These are phyloP conservation scores for Erigeron canadensis DNA, from an alignment of 129 eudicot genomes.

Conservation along the genomic window DNA sequence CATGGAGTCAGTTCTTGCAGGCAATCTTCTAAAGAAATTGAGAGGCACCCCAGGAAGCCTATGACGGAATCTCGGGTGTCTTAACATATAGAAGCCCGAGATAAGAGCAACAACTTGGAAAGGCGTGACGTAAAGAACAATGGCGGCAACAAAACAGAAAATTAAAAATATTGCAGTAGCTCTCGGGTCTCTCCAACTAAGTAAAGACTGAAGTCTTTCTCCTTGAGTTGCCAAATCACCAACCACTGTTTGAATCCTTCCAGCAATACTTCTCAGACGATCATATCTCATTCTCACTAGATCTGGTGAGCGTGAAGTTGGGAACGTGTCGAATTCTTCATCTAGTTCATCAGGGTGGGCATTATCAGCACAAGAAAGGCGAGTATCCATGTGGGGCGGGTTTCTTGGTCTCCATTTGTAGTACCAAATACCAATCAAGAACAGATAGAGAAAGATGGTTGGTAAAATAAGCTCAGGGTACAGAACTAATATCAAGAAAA, in stretches of 20 bases:
- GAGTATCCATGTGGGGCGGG: constrained; percentile 60
- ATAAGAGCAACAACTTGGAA: constrained; percentile 39
- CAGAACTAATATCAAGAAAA: constrained; percentile 45
- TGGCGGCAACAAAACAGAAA: constrained; percentile 42
- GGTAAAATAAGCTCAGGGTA: constrained; percentile 55
- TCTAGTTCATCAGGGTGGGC: constrained; percentile 60
- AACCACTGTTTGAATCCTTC: constrained; percentile 53
- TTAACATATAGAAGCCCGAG: constrained; percentile 38
- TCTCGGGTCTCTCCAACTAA: constrained; percentile 55
- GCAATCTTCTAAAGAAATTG: constrained; percentile 22
- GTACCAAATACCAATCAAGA: constrained; percentile 55
- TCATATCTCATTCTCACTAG: constrained; percentile 60
- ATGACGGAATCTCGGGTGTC: constrained; percentile 49
- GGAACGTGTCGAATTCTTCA: constrained; percentile 67
- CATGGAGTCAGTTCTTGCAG: constrained; percentile 14
- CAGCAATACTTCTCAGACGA: constrained; percentile 58
- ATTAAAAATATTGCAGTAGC: constrained; percentile 44
- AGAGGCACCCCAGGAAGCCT: constrained; percentile 31
- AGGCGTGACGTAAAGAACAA: constrained; percentile 42
- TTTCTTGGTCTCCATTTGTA: constrained; percentile 48
- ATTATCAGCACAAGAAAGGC: constrained; percentile 53
- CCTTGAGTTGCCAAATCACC: constrained; percentile 59
- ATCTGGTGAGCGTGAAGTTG: constrained; percentile 43
- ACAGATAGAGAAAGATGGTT: constrained; percentile 49
- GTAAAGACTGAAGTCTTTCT: constrained; percentile 38